These are phyloP conservation scores for Phytopythium cucurbitacearum DNA, from an alignment of 352 stramenopile species.

Conservation along the genomic window DNA sequence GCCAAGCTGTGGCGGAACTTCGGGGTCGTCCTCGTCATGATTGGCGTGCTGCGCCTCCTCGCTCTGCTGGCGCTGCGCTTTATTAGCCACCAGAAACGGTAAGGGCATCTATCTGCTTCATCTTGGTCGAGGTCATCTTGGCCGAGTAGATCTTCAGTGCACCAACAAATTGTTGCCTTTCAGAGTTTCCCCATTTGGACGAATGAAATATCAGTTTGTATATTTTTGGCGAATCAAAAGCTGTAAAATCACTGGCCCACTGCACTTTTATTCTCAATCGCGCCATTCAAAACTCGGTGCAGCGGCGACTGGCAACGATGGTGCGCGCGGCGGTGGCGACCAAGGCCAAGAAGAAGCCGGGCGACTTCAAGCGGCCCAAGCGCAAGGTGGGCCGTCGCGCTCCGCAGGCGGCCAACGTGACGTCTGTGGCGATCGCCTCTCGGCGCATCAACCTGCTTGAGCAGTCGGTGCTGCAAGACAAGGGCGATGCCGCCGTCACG, in stretches of 20 bases:
- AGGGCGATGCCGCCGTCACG: slow-evolving; percentile 52
- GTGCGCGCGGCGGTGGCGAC: slow-evolving; percentile 35
- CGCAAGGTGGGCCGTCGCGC: slow-evolving; percentile 78
- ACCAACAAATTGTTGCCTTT: no score
- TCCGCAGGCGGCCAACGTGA: slow-evolving; percentile 68
- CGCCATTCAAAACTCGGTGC: background rate
- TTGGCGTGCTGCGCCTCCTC: slow-evolving; percentile 34
- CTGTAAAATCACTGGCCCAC: background rate
- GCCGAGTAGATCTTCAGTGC: no score
- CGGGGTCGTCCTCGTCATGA: slow-evolving; percentile 31
- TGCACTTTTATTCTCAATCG: background rate
- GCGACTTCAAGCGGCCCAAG: slow-evolving; percentile 86
- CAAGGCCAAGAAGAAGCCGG: slow-evolving; percentile 81
- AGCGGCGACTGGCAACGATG: slow-evolving; percentile 19
- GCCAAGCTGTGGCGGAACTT: slow-evolving; percentile 34
- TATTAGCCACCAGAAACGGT: slow-evolving; percentile 44
- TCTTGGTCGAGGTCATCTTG: background rate
- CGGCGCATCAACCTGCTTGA: slow-evolving; percentile 81
- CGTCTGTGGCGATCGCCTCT: slow-evolving; percentile 64
- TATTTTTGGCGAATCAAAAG: slow-evolving; percentile 5
- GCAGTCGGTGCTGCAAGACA: slow-evolving; percentile 74
- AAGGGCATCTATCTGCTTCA: slow-evolving; percentile 1
- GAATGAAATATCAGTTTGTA: no score
- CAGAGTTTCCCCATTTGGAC: no score
- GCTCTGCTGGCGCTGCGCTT: slow-evolving; percentile 42